Base-by-base conservation (phyloP, 2,329 filamentous ascomycete genomes). In the Blastomyces silverae region DNA sequence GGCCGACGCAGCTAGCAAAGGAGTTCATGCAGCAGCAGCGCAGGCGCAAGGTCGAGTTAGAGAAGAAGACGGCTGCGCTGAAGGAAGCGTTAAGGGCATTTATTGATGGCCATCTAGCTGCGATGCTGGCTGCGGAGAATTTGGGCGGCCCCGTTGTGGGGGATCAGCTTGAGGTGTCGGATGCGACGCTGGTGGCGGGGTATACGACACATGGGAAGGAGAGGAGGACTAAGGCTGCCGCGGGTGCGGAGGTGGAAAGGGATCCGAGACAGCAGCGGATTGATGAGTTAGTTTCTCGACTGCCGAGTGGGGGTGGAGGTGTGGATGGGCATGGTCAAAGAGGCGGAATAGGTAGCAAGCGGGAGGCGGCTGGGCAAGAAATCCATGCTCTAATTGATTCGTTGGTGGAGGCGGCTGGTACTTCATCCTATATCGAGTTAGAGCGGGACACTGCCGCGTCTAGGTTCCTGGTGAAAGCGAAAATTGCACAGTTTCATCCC, bases 121-220 rank as follows among this genome's bases (percentile, higher is more conserved):
- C 84, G 2, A 89, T 93, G 85, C 80, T 96, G 55, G 91, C 90
- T 7, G 89, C 90, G 0, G 91, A 95, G 77, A 89, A 92, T 71
- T 81, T 92, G 0, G 91, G 91, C 8, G 91, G 91, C 0, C 91
- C 91, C 0, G 88, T 92, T 13, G 90, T 92, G 0, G 90, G 91
- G 3, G 88, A 91, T 69, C 80, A 88, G 70, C 81, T 89, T 72
- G 85, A 89, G 77, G 87, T 79, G 70, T 83, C 80, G 10, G 83
- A 88, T 56, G 84, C 78, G 15, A 79, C 75, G 8, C 75, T 84
- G 52, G 79, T 79, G 62, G 78, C 78, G 34, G 83, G 83, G n/a
- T 84, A 84, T 73, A 84, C 81, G 3, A 77, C 77, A 52, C 79
- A 81, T 67, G 82, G 82, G 20, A 82, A 79, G 61, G 74, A 77